These are phyloP conservation scores for Erodium trifolium DNA, from an alignment of 441 rosid species.

Conservation along the genomic window DNA sequence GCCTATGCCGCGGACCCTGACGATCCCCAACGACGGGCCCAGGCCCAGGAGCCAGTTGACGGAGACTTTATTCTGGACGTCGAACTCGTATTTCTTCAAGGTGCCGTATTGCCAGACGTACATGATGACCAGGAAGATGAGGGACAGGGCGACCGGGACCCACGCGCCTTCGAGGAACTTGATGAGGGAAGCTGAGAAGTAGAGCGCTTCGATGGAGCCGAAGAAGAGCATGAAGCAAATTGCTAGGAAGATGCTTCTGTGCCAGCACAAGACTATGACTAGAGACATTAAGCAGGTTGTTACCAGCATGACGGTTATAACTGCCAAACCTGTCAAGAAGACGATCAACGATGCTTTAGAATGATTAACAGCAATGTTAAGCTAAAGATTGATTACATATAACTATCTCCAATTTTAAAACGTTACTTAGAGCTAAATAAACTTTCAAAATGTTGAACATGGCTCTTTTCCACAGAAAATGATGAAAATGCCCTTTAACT, in stretches of 20 bases:
- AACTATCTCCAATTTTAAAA: no score
- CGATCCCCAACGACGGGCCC: conserved; percentile 88
- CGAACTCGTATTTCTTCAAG: conserved; percentile 76
- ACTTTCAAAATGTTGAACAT: no score
- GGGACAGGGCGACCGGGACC: conserved; percentile 89
- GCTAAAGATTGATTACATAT: no score
- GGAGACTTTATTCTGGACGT: conserved; percentile 87
- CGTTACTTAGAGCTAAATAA: no score
- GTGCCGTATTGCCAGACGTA: conserved; percentile 95
- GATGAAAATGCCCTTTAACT: no score
- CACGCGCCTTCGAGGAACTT: conserved; percentile 95
- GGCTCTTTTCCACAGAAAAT: no score
- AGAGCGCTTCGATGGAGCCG: conserved; percentile 74
- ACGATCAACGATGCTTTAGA: neutral
- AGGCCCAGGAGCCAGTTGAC: conserved; percentile 88
- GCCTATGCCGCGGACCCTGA: conserved; percentile 88
- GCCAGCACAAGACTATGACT: conserved; percentile 86
- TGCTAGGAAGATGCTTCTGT: conserved; percentile 66
- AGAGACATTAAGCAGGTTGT: conserved; percentile 77
- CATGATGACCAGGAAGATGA: conserved; percentile 77
- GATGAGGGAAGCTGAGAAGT: conserved; percentile 92
- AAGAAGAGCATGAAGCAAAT: conserved; percentile 67
- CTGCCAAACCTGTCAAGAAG: conserved; percentile 63
- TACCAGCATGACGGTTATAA: conserved; percentile 94
- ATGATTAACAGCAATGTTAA: no score